These are phyloP conservation scores for Chimonanthus salicifolius DNA, from an alignment of 164 flowering plant species.

Conservation along the genomic window DNA sequence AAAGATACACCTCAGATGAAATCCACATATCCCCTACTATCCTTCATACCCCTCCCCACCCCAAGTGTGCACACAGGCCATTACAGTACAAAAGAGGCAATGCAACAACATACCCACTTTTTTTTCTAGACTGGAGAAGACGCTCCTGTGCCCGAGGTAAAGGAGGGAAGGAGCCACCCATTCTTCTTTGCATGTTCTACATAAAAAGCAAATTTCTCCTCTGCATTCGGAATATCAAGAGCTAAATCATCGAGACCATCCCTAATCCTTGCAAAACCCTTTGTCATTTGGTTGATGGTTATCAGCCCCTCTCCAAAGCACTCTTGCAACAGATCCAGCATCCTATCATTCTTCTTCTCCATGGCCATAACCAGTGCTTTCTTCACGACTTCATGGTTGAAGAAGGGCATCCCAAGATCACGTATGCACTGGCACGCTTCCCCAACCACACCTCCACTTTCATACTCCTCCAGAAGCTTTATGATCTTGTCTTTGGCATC, in stretches of 20 bases:
- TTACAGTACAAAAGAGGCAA: slow-evolving; percentile 7
- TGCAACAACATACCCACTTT: background rate
- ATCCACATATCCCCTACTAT: background rate
- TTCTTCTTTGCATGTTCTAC: slow-evolving; percentile 56
- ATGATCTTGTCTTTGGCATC: slow-evolving; percentile 94
- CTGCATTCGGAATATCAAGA: slow-evolving; percentile 92
- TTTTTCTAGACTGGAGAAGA: background rate
- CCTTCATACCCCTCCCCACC: background rate
- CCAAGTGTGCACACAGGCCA: background rate
- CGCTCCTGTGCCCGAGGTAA: slow-evolving; percentile 21
- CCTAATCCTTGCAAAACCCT: slow-evolving; percentile 69
- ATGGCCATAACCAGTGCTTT: slow-evolving; percentile 94
- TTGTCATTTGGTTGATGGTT: slow-evolving; percentile 89
- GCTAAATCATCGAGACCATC: slow-evolving; percentile 90
- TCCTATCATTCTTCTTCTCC: slow-evolving; percentile 92
- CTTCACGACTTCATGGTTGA: slow-evolving; percentile 97
- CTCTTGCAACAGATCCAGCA: slow-evolving; percentile 79
- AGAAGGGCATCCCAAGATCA: slow-evolving; percentile 93
- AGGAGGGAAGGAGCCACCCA: slow-evolving; percentile 69
- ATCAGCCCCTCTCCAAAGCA: slow-evolving; percentile 86
- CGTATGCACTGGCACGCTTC: slow-evolving; percentile 96
- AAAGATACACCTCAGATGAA: background rate
- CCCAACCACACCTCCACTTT: slow-evolving; percentile 78
- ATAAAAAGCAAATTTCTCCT: slow-evolving; percentile 62
- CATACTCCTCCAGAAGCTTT: slow-evolving; percentile 91